Evolutionary conservation across 148 eudicot genomes (phyloP), one percentile per base, ranked within the genome.

Genomic region (Spergularia marina): DNA sequence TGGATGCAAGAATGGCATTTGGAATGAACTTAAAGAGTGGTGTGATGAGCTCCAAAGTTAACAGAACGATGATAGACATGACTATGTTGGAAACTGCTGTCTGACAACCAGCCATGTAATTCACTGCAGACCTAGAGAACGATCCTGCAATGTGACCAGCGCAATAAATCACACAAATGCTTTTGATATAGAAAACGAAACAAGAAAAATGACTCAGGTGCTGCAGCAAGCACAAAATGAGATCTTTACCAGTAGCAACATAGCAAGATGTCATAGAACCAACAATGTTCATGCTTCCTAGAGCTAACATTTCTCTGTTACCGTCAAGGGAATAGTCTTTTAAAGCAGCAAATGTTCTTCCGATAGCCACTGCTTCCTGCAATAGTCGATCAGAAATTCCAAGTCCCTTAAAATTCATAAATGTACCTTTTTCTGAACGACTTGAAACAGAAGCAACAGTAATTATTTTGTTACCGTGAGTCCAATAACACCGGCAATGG

Each of bases 251-350:
- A 72, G 98, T 94, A 11, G 97, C 84, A 0, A 91, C 84, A 61
- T 88, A 94, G 76, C 98, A 94, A 64, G 98, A 94, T 47, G 98
- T 89, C 89, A 90, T 80, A 11, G 98, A 94, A 54, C 98, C 98
- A 44, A 89, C 78, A 62, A 94, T 72, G 52, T 94, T 94, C 98
- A 94, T 94, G 11, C 86, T 81, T 74, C 98, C 98, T 47, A 91
- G 76, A 3, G 98, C 97, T 2, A 91, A 76, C 98, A 94, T 94
- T 82, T 94, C 98, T 85, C 86, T 88, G 88, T 94, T 94, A 60
- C 98, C 98, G 72, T 94, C 97, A 41, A 94, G 30, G n/a, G 88
- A 81, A 74, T 94, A 94, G 82, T 91, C 97, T 72, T 91, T 91
- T 36, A 90, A 14, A 6, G 89, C 87, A 5, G 98, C 98, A 82